Evolutionary conservation across 768 basidiomycete species (phyloP), one percentile per base, ranked within the genome.

Genomic region (Mycena kentingensis): DNA sequence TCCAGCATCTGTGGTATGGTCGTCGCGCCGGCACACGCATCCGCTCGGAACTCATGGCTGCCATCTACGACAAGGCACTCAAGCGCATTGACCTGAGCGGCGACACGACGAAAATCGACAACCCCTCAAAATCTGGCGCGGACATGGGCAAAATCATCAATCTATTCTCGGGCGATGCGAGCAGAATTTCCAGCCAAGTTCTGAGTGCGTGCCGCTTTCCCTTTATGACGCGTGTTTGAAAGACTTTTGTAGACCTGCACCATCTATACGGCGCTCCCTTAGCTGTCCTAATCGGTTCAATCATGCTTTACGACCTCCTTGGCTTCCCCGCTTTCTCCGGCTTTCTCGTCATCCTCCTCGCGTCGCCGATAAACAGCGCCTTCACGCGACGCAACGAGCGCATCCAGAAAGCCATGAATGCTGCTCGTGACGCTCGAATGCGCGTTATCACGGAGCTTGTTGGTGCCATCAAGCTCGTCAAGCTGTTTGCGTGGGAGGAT

Each of bases 41-140:
- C 5, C 83, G 89, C 6, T 78, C 80, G 7, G 88, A 89, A 69
- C 78, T 95, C 16, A 93, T 91, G 87, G 84, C 88, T 0, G 71
- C 85, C 2, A 90, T 96, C 46, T 96, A 94, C 63, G 88, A 93
- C 67, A 97, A 97, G 66, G 81, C 92, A 1, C 70, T 96, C 29
- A 88, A 87, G 66, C 74, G 93, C 26, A 87, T 83, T 63, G 93
- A 95, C 66, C 88, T 84, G 54, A 90, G 89, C 0, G 93, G 93
- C 1, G 73, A 90, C 32, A 37, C 11, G 11, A 18, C 18, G 36
- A 18, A 37, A 19, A 37, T 12, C 11, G 18, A 10, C 7, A 18
- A 37, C 36, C 12, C 11, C 36, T 7, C 36, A 10, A 37, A 37
- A 18, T 19, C 41, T 7, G 41, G 41, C 21, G 41, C 41, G 12